Conservation (phyloP, 2,329 filamentous ascomycete species). For the Penicillium sp. region DNA sequence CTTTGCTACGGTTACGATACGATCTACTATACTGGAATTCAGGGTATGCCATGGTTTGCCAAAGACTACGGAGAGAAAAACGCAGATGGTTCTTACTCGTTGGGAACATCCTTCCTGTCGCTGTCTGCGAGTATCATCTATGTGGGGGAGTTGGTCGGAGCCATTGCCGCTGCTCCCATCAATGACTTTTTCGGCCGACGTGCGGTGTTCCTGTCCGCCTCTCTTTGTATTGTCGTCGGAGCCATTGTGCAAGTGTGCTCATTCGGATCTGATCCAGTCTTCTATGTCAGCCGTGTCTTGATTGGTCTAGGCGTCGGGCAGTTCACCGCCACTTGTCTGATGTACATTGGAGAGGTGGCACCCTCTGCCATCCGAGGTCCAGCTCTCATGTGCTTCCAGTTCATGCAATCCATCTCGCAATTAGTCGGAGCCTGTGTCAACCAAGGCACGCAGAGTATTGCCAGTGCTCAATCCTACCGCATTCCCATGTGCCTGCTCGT, state of each 20-base stretch:
- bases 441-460: constrained; percentile 23
- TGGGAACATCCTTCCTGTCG: constrained; percentile 24
- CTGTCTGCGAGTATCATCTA: constrained; percentile 35
- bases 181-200: constrained; percentile 33
- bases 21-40: constrained; percentile 26
- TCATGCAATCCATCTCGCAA: constrained; percentile 25
- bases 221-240: constrained; percentile 28
- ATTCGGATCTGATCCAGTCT: constrained; percentile 17
- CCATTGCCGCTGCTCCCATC: constrained; percentile 30
- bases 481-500: constrained; percentile 24
- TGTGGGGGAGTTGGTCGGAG: constrained; percentile 34
- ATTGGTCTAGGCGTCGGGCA: constrained; percentile 27
- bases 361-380: constrained; percentile 21
- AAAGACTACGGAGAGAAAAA: constrained; percentile 20
- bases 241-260: constrained; percentile 22
- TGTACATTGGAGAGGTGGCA: constrained; percentile 30
- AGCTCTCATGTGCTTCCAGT: constrained; percentile 26
- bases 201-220: constrained; percentile 29
- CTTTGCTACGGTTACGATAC: constrained; percentile 26
- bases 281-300: constrained; percentile 23
- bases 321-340: constrained; percentile 26
- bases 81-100: constrained; percentile 11
- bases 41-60: constrained; percentile 21
- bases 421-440: constrained; percentile 24
- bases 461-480: constrained; percentile 19